A percentile compares a stretch with the other conserved stretches of the same genome.
These are phyloP conservation scores for Vaccinium corymbosum DNA, from an alignment of 148 eudicot genomes.

Conservation along the genomic window DNA sequence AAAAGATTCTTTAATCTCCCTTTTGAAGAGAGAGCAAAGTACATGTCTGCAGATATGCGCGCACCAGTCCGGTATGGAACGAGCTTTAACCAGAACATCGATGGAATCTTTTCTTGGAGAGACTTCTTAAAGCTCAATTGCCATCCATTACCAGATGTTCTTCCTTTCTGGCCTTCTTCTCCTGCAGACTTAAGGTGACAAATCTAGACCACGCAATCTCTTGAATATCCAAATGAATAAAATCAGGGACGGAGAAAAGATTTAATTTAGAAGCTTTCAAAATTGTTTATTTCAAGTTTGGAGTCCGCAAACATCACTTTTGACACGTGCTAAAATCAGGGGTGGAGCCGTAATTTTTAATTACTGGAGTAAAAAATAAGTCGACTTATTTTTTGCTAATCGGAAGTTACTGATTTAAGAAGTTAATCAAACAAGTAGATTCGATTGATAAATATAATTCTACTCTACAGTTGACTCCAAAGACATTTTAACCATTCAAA, in stretches of 20 bases:
- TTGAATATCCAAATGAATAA: background rate
- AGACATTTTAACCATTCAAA: background rate
- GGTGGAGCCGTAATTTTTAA: background rate
- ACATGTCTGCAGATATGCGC: constrained; percentile 57
- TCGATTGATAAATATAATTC: background rate
- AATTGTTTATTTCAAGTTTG: background rate
- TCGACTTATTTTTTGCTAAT: background rate
- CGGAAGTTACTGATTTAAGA: background rate
- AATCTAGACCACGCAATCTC: background rate
- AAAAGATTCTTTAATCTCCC: constrained; percentile 69
- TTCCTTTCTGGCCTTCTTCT: constrained; percentile 71
- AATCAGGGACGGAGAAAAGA: background rate
- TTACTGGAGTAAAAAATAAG: background rate
- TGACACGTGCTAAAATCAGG: background rate
- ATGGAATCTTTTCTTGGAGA: constrained; percentile 76
- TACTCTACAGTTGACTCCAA: background rate
- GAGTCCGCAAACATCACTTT: background rate
- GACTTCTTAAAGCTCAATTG: constrained; percentile 79
- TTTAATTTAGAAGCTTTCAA: background rate
- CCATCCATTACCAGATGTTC: constrained; percentile 45
- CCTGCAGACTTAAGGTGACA: constrained; percentile 68
- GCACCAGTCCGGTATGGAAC: constrained; percentile 79
- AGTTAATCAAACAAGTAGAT: background rate
- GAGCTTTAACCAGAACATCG: constrained; percentile 79
- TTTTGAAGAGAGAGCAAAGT: constrained; percentile 44